Conservation (phyloP, 2,329 filamentous ascomycete genomes). For the Ophiosphaerella herpotricha region DNA sequence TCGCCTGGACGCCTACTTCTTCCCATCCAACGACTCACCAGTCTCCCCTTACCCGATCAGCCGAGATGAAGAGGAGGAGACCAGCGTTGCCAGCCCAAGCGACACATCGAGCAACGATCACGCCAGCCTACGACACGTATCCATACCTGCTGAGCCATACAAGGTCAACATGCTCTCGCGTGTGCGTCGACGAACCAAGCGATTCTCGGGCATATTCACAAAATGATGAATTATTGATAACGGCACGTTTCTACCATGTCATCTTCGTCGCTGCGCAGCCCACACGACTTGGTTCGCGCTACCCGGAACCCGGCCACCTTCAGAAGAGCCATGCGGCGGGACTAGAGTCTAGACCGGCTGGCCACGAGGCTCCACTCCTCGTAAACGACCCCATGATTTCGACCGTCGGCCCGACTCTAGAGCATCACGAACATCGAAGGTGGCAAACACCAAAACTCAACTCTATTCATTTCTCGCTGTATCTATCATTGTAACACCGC, state of each 20-base stretch:
- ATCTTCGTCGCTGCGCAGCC: constrained; percentile 20
- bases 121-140: constrained; percentile 34
- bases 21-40: constrained; percentile 27
- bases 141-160: constrained; percentile 33
- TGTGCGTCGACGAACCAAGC: constrained; percentile 43
- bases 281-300: constrained; percentile 13
- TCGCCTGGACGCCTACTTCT: constrained; percentile 46
- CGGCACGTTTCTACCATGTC: constrained; percentile 13
- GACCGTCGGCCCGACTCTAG: constrained; percentile 16
- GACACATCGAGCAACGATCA: constrained; percentile 43
- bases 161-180: constrained; percentile 41
- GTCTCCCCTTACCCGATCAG: constrained; percentile 31
- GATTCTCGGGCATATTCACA: constrained; percentile 43
- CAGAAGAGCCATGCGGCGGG: constrained; percentile 16
- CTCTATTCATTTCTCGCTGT: constrained; percentile 25
- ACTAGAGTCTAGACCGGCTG: constrained; percentile 29
- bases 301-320: constrained; percentile 14
- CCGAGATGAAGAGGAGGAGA: constrained; percentile 39
- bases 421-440: constrained; percentile 4
- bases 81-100: constrained; percentile 34
- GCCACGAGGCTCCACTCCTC: constrained; percentile 8
- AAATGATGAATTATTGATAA: constrained; percentile 25
- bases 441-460: constrained; percentile 10
- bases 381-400: constrained; percentile 12
- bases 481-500: constrained; percentile 15